A percentile compares a stretch with the other conserved stretches of the same genome.
phyloP scores from a whole-genome alignment of 73 alveolate species.

The Paramecium primaurelia region DNA sequence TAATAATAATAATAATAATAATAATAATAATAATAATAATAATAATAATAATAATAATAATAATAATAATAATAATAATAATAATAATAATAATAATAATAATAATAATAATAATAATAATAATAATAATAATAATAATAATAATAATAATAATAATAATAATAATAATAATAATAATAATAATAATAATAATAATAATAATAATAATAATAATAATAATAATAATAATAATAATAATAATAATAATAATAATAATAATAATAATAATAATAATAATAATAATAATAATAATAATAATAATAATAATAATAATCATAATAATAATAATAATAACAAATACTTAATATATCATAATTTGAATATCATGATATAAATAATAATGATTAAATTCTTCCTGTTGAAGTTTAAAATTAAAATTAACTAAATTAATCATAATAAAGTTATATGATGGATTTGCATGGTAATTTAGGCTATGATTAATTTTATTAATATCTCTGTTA shows the following conservation, averaged over 20 bases:
- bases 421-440: background rate
- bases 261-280: background rate
- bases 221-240: too few species aligned
- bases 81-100: background rate
- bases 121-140: background rate
- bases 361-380: background rate
- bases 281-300: background rate
- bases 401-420: background rate
- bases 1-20: background rate
- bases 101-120: background rate
- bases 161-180: too few species aligned
- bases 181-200: too few species aligned
- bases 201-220: too few species aligned
- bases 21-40: background rate
- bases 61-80: background rate
- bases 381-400: background rate
- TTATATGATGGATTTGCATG: background rate
- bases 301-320: background rate
- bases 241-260: too few species aligned
- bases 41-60: background rate
- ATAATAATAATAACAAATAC: background rate
- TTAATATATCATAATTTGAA: background rate
- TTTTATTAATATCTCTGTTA: constrained; percentile 7
- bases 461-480: constrained; percentile 1
- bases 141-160: background rate